These are phyloP conservation scores for Mitragyna speciosa DNA, from an alignment of 257 asterid genomes.

Conservation along the genomic window DNA sequence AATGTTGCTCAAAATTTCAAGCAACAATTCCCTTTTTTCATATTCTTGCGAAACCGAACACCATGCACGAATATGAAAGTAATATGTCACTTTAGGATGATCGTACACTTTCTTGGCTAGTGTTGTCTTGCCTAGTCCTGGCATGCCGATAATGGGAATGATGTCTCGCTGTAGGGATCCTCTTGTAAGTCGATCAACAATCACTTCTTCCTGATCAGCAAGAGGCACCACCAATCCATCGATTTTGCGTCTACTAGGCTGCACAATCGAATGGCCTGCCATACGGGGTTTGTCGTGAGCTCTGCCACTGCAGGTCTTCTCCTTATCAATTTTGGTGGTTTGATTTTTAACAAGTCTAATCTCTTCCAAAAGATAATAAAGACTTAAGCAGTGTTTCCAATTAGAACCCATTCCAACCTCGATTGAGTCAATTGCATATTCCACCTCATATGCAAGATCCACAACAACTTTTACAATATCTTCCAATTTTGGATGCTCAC, in stretches of 20 bases:
- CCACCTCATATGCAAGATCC: background rate
- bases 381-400: background rate
- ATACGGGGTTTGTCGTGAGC: background rate
- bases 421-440: background rate
- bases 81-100: background rate
- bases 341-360: background rate
- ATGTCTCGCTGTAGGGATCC: background rate
- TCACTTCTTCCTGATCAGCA: background rate
- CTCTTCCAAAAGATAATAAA: background rate
- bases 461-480: background rate
- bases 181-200: background rate
- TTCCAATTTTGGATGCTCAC: background rate
- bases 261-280: too few relatives aligned
- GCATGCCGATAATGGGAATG: slow-evolving; percentile 1
- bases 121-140: slow-evolving; percentile 13
- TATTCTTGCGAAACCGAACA: background rate
- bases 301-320: too few relatives aligned
- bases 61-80: slow-evolving; percentile 13
- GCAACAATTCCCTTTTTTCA: background rate
- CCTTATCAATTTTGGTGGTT: background rate
- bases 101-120: slow-evolving; percentile 1
- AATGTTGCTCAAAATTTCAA: slow-evolving; percentile 1
- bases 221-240: slow-evolving; percentile 8
- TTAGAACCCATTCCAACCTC: background rate
- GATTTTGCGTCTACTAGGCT: too few relatives aligned